phyloP scores from a whole-genome alignment of 331 rosid species.

The Erythrophleum ivorense region DNA sequence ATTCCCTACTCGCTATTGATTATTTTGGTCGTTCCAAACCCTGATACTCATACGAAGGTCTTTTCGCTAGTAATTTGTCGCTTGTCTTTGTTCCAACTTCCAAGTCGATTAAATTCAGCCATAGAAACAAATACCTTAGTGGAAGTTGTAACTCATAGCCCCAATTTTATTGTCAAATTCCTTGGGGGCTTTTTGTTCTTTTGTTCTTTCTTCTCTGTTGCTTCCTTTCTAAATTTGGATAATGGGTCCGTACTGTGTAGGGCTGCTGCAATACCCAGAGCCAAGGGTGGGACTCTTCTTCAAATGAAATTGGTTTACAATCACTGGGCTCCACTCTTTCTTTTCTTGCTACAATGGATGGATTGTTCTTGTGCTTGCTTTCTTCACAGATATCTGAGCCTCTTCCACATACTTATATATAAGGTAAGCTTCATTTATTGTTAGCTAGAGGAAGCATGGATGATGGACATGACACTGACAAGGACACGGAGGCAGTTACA shows the following conservation, averaged over 20 bases:
- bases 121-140: not conserved
- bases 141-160: not conserved
- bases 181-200: not conserved
- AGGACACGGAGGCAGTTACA: not conserved
- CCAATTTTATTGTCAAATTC: slow-evolving; percentile 20
- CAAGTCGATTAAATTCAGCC: not conserved
- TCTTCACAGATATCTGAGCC: slow-evolving; percentile 76
- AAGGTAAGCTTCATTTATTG: slow-evolving; percentile 61
- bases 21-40: not conserved
- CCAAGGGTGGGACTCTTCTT: slow-evolving; percentile 75
- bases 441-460: slow-evolving; percentile 2
- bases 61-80: slow-evolving; percentile 21
- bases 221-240: slow-evolving; percentile 42
- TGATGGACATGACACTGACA: not conserved
- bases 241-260: slow-evolving; percentile 48
- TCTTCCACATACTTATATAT: slow-evolving; percentile 84
- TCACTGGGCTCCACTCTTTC: slow-evolving; percentile 84
- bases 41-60: not conserved
- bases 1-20: not conserved
- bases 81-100: slow-evolving; percentile 20
- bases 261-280: slow-evolving; percentile 93
- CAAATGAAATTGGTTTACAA: slow-evolving; percentile 93
- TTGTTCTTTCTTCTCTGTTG: not conserved
- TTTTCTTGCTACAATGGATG: slow-evolving; percentile 90
- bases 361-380: slow-evolving; percentile 88